Base-by-base conservation (phyloP, 768 basidiomycete genomes). In the Kwoniella newhampshirensis region DNA sequence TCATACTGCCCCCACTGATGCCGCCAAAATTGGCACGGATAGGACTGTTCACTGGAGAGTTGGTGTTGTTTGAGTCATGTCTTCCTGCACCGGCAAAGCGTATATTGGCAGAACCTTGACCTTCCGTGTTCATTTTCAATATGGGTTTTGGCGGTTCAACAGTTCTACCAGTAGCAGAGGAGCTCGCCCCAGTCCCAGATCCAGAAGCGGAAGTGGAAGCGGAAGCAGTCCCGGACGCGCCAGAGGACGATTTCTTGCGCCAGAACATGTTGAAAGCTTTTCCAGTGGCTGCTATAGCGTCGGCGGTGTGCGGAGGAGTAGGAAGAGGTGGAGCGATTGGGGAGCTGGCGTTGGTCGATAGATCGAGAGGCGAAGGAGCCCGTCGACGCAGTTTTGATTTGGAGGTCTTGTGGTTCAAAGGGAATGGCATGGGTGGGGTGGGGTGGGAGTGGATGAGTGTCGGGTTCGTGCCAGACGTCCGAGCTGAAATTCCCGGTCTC, bases 201-300 rank as follows among this genome's bases (percentile, higher is more conserved):
- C 32, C 32, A 32, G 32, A 6, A 6, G 32, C 32, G 32, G 7
- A 6, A 20, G 37, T 51, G 4, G 48, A 35, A 1, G 12, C 40
- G 7, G 47, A 13, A 43, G 40, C 26, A 0, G 49, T 48, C 3
- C 40, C 41, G 15, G 26, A 17, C 9, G 53, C 17, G 12, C 36
- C 39, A 25, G 54, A 41, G n/a, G 60, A 35, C 4, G 60, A 37
- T 20, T 63, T 63, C 28, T 52, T 51, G 30, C 43, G 37, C 61
- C 61, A 63, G 36, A 63, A 63, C 61, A 63, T 63, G 53, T 55
- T 54, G 61, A 50, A 60, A 46, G 28, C 57, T 35, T 51, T 50
- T 32, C 32, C 32, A 32, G 7, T 32, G 32, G 7, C 32, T 6
- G 7, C 13, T 32, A 13, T 32, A 28, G 9, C 27, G 23, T 23